phyloP scores from a whole-genome alignment of 306 rosid species.

The Styphnolobium japonicum region DNA sequence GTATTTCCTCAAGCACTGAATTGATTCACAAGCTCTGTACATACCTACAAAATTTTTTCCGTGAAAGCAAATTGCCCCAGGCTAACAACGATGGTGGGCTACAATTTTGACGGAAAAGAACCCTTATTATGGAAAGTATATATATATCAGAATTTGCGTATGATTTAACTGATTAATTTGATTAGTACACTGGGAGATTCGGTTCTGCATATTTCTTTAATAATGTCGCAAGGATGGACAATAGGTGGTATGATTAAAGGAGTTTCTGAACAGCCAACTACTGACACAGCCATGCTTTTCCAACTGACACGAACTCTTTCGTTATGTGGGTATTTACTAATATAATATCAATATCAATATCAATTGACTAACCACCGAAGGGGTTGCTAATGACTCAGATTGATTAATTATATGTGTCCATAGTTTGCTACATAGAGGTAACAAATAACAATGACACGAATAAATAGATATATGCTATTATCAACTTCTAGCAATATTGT shows the following conservation, averaged over 20 bases:
- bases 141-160: background rate
- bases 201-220: background rate
- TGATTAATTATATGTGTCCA: background rate
- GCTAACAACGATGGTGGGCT: background rate
- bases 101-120: background rate
- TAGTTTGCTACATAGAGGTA: too few species aligned
- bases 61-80: background rate
- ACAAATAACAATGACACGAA: background rate
- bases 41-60: background rate
- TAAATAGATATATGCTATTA: background rate
- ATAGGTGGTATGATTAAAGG: background rate
- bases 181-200: background rate
- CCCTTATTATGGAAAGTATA: background rate
- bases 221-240: slow-evolving; percentile 5
- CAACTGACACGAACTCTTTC: background rate
- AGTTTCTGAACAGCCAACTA: slow-evolving; percentile 17
- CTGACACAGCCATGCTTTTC: slow-evolving; percentile 20
- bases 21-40: background rate
- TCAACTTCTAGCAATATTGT: background rate
- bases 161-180: background rate
- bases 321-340: slow-evolving; percentile 1
- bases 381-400: background rate
- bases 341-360: background rate
- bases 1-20: slow-evolving; percentile 2
- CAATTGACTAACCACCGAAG: background rate